These are phyloP conservation scores for Trypanosoma melophagium DNA, from an alignment of 208 protist species.

Conservation along the genomic window DNA sequence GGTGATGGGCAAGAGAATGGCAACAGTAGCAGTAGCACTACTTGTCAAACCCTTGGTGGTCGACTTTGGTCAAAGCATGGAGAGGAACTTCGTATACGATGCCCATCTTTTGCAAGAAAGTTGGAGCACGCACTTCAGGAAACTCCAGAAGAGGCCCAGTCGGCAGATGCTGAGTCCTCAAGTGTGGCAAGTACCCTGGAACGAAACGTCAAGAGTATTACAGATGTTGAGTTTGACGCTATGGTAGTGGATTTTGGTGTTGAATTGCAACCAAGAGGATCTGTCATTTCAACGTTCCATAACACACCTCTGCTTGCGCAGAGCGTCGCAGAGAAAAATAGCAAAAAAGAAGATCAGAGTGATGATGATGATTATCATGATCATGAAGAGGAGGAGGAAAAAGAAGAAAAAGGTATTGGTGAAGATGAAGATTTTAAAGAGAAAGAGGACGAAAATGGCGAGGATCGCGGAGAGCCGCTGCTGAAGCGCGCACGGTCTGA, in stretches of 20 bases:
- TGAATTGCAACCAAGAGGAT: slow-evolving; percentile 26
- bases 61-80: slow-evolving; percentile 35
- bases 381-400: background rate
- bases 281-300: background rate
- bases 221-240: slow-evolving; percentile 36
- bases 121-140: slow-evolving; percentile 47
- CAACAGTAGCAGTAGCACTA: background rate
- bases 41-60: slow-evolving; percentile 31
- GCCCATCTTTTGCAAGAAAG: slow-evolving; percentile 35
- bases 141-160: slow-evolving; percentile 68
- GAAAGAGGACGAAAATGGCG: slow-evolving; percentile 8
- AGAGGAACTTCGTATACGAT: slow-evolving; percentile 22
- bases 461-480: slow-evolving; percentile 5
- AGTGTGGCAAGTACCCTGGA: slow-evolving; percentile 73
- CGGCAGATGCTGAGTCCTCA: slow-evolving; percentile 55
- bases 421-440: background rate
- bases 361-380: background rate
- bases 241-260: slow-evolving; percentile 47
- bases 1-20: slow-evolving; percentile 7
- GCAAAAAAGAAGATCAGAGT: background rate
- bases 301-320: background rate
- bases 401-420: slow-evolving; percentile 15
- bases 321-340: background rate
- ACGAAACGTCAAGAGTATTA: slow-evolving; percentile 27
- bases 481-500: slow-evolving; percentile 19